These are phyloP conservation scores for Gyrodon lividus DNA, from an alignment of 768 basidiomycete genomes.

Conservation along the genomic window DNA sequence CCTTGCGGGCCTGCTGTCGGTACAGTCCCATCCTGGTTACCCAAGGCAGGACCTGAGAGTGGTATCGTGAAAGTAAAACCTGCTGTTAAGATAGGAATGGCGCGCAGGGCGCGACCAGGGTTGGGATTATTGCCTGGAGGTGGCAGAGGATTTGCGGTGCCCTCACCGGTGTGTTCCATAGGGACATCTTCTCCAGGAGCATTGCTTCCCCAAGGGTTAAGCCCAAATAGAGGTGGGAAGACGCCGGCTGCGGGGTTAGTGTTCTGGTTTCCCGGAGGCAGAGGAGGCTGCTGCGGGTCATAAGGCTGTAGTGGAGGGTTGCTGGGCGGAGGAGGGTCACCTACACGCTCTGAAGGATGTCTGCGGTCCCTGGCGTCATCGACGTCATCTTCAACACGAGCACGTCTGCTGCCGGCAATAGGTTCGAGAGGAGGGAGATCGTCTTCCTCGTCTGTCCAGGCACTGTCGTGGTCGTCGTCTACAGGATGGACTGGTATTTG, in stretches of 20 bases:
- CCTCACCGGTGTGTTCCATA: constrained; percentile 32
- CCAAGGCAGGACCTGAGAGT: constrained; percentile 22
- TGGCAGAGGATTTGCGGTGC: constrained; percentile 9
- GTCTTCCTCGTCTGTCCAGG: constrained; percentile 31
- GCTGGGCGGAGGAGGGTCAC: constrained; percentile 27
- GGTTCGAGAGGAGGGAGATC: constrained; percentile 34
- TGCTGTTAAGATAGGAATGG: constrained; percentile 24
- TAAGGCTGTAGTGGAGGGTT: constrained; percentile 23
- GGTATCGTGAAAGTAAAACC: constrained; percentile 39
- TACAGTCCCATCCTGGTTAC: constrained; percentile 9
- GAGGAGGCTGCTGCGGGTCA: constrained; percentile 20
- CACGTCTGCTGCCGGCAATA: constrained; percentile 42
- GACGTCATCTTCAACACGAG: constrained; percentile 60
- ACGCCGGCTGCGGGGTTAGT: constrained; percentile 11
- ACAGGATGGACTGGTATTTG: constrained; percentile 30
- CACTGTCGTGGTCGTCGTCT: constrained; percentile 30
- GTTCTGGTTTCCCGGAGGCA: constrained; percentile 2
- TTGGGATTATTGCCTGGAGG: constrained; percentile 21
- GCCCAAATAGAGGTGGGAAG: constrained; percentile 28
- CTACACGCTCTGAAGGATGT: constrained; percentile 60
- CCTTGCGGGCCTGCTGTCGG: constrained; percentile 6
- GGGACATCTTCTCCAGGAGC: constrained; percentile 15
- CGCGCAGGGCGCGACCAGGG: constrained; percentile 21
- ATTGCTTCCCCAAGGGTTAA: constrained; percentile 10
- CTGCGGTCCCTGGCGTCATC: constrained; percentile 62